phyloP scores from a whole-genome alignment of 2,329 filamentous ascomycete genomes.

The Diaporthe aspalathi region DNA sequence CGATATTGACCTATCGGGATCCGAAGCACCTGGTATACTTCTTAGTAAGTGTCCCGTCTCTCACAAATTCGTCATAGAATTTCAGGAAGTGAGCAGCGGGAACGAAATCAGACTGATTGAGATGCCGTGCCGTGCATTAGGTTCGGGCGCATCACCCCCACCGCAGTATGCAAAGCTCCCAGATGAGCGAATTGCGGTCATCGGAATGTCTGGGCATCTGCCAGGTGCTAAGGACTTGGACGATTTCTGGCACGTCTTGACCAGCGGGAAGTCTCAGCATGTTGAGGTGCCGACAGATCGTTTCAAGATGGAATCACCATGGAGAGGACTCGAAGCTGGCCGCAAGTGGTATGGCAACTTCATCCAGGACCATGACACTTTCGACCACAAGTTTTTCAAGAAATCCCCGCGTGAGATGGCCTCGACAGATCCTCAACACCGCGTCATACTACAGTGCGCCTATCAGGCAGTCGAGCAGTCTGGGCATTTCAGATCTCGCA shows the following conservation, averaged over 20 bases:
- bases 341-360: background rate
- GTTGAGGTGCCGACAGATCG: background rate
- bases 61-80: background rate
- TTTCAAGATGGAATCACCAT: conserved; percentile 9
- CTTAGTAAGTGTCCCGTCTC: conserved; percentile 8
- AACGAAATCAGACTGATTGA: background rate
- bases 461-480: background rate
- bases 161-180: background rate
- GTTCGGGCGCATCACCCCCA: background rate
- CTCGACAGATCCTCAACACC: background rate
- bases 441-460: background rate
- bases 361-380: background rate
- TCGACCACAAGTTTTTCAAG: conserved; percentile 1
- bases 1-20: conserved; percentile 29
- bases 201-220: conserved; percentile 51
- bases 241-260: conserved; percentile 41
- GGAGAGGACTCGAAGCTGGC: background rate
- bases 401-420: background rate
- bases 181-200: conserved; percentile 50
- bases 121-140: background rate
- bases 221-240: conserved; percentile 44
- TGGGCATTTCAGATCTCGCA: background rate
- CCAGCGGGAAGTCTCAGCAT: conserved; percentile 32
- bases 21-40: background rate
- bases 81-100: background rate